Base-by-base conservation (phyloP, 805 yeast genomes). In the Candida peoriensis region DNA sequence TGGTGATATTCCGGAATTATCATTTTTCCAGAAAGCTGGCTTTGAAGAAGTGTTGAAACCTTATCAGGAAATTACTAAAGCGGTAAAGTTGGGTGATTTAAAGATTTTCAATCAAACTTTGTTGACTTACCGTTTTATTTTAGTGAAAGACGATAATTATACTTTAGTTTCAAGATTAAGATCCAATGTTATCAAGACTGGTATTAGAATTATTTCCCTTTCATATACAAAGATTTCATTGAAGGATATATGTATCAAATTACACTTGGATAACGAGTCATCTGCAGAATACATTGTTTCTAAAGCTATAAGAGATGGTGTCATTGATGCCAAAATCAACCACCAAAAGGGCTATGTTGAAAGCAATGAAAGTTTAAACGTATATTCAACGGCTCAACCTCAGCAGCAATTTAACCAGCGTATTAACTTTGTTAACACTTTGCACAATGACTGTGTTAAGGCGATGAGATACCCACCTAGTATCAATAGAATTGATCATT, bases 111-210 rank as follows among this genome's bases (percentile, higher is more conserved):
- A 84, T 30, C 74, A 78, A 35, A 80, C 84, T 7, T 67, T 90
- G 47, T 61, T 66, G 24, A 72, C 74, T 48, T 80, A 80, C 55
- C 84, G 79, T 44, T 61, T 61, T 1, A 65, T 60, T 24, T 77
- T 89, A 47, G 70, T 78, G 52, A 72, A 66, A 39, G 98, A 93
- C 60, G 86, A 81, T 32, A 85, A 81, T 48, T 85, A 78, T 57
- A 84, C 86, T 25, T 71, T 93, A 49, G 93, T 93, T 29, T 72
- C 87, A 30, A 77, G 97, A 53, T 71, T 93, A 55, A 83, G 97
- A 58, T 96, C 95, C 56, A 93, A 90, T 58, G 99, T 93, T 42
- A 93, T 93, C 63, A 93, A 90, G 64, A 89, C 99, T 1, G 99
- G 98, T 54, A 87, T 93, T 42, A 76, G 97, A 60, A 83, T 86